Evolutionary conservation across 805 yeast species (phyloP), one percentile per base, ranked within the genome.

Genomic region (Naumovozyma baii): DNA sequence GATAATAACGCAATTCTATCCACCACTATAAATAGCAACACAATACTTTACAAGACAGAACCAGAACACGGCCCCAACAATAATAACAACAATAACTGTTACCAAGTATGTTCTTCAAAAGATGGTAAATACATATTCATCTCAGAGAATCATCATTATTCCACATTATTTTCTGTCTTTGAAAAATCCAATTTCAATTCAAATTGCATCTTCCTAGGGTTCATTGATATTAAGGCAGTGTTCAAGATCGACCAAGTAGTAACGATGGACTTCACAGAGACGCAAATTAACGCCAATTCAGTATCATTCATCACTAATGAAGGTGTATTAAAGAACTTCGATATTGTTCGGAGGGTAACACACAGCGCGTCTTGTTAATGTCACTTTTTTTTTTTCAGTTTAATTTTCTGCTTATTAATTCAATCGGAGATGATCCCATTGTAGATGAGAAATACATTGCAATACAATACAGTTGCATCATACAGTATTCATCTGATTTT

Each of bases 111-210:
- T 29, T 8, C 31, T 10, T 26, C 37, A 25, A 20, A 34, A 18
- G 18, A 34, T 15, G 37, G 37, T 4, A 34, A 34, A 15, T 44
- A 46, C 25, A 33, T 46, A 12, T 44, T 38, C 22, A 44, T 44
- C 20, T 33, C 40, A 20, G 47, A 48, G 37, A 46, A 44, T 33
- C 50, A 50, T 33, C 45, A 48, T 18, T 50, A 50, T 40, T 50
- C 49, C 5, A 48, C 50, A 17, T 44, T 44, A 15, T 39, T 50
- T 30, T 45, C 50, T n/a, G 36, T 45, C 19, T 50, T 43, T 39
- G 41, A 39, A 15, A 32, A 38, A 34, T 34, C 39, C 19, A 18
- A 31, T 12, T 37, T 36, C 25, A 26, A 33, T n/a, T 5, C 13
- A 5, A 29, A 8, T 29, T 29, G 31, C 14, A n/a, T 29, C 31